A percentile compares a stretch with the other conserved stretches of the same genome.
Conservation (phyloP, 805 yeast genomes). For the Wickerhamomyces chaumierensis region DNA sequence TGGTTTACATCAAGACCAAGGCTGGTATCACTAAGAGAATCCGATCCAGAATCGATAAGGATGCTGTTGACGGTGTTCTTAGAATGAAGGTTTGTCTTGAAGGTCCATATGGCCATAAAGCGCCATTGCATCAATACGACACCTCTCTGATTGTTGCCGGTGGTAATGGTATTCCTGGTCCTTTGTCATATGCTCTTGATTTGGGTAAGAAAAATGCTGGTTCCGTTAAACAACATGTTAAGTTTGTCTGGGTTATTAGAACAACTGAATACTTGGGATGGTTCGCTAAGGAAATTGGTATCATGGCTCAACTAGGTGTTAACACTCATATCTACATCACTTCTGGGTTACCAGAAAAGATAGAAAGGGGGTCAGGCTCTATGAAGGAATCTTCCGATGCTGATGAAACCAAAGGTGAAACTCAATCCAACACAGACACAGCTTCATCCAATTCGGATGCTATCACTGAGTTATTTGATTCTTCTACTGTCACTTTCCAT, state of each 20-base stretch:
- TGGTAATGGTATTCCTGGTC: conserved; percentile 44
- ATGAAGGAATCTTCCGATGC: no score
- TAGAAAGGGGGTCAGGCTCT: no score
- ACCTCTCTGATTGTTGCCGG: conserved; percentile 34
- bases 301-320: conserved; percentile 17
- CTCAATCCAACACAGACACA: conserved; percentile 3
- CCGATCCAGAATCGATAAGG: conserved; percentile 20
- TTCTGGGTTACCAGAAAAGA: conserved; percentile 8
- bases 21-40: conserved; percentile 44
- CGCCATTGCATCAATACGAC: conserved; percentile 27
- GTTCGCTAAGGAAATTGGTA: conserved; percentile 33
- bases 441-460: neutral
- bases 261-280: conserved; percentile 36
- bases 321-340: conserved; percentile 28
- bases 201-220: conserved; percentile 13
- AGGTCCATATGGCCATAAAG: conserved; percentile 49
- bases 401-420: neutral
- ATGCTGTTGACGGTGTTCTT: conserved; percentile 18
- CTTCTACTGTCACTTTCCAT: conserved; percentile 20
- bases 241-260: conserved; percentile 55
- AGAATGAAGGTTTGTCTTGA: conserved; percentile 34
- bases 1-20: conserved; percentile 38
- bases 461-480: neutral
- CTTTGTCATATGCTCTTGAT: conserved; percentile 29
- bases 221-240: conserved; percentile 24